These are phyloP conservation scores for Lecanosticta acicola DNA, from an alignment of 2,329 filamentous ascomycete genomes.

Conservation along the genomic window DNA sequence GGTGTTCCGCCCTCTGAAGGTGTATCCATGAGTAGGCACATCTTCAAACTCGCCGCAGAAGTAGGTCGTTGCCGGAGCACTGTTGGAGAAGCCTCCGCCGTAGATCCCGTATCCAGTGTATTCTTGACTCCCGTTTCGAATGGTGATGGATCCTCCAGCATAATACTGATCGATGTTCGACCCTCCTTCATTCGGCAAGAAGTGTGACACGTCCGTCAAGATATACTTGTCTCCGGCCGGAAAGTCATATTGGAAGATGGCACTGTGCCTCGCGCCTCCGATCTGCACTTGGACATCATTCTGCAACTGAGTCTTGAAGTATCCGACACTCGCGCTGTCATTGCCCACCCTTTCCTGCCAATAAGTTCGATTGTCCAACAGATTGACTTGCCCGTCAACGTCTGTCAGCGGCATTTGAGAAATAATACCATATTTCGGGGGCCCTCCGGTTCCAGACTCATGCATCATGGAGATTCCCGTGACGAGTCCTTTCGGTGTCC, in stretches of 20 bases:
- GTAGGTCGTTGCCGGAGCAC: constrained; percentile 54
- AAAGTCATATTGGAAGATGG: constrained; percentile 58
- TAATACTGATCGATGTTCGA: constrained; percentile 50
- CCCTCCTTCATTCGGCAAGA: constrained; percentile 47
- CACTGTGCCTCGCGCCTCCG: constrained; percentile 51
- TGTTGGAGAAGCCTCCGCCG: constrained; percentile 41
- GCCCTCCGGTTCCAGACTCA: constrained; percentile 62
- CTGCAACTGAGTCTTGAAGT: constrained; percentile 53
- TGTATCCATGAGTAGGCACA: constrained; percentile 29
- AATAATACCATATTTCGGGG: constrained; percentile 63
- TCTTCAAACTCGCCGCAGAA: constrained; percentile 58
- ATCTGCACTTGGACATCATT: constrained; percentile 55
- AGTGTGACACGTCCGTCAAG: constrained; percentile 60
- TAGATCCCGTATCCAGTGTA: constrained; percentile 57
- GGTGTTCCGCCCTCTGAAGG: constrained; percentile 31
- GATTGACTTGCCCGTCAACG: constrained; percentile 33
- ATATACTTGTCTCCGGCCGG: constrained; percentile 45
- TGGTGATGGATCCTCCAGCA: constrained; percentile 52
- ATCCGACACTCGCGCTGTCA: constrained; percentile 51
- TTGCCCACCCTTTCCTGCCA: constrained; percentile 33
- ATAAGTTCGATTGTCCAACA: constrained; percentile 39
- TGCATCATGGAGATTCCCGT: constrained; percentile 48
- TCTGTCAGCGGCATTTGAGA: constrained; percentile 48
- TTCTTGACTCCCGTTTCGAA: constrained; percentile 42
- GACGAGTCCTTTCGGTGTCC: constrained; percentile 31